Evolutionary conservation across 2,329 filamentous ascomycete genomes (phyloP).

Genomic region (Aspergillus quadrilineatus): DNA sequence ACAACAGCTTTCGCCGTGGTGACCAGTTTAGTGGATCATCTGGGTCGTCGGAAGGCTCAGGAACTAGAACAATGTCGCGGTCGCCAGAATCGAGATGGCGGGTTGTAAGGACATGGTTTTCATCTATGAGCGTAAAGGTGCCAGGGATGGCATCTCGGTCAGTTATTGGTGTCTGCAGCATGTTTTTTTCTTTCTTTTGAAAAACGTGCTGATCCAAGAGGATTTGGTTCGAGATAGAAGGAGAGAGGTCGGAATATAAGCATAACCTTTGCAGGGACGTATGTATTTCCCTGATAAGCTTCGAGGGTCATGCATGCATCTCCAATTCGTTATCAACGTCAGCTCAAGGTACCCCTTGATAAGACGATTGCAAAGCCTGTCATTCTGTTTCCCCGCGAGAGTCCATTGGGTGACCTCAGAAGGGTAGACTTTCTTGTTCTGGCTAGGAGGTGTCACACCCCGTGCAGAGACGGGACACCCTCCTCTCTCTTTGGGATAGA

Average conservation of each 20-base stretch:
- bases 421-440: slow-evolving; percentile 2
- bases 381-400: slow-evolving; percentile 1
- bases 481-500: no score
- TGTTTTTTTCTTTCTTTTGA: no score
- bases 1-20: slow-evolving; percentile 43
- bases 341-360: background rate
- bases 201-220: no score
- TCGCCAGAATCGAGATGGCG: slow-evolving; percentile 31
- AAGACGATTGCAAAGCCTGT: background rate
- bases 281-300: slow-evolving; percentile 9
- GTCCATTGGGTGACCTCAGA: background rate
- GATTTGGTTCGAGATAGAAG: no score
- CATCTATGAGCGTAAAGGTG: slow-evolving; percentile 47
- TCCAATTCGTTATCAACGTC: background rate
- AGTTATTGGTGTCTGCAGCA: slow-evolving; percentile 18
- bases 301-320: background rate
- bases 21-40: slow-evolving; percentile 51
- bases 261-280: background rate
- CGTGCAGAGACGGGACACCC: background rate
- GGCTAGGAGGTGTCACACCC: background rate
- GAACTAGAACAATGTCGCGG: slow-evolving; percentile 44
- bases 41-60: slow-evolving; percentile 45
- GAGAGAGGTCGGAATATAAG: slow-evolving; percentile 3
- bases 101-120: slow-evolving; percentile 34
- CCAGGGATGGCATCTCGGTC: slow-evolving; percentile 40